Percentiles rank a stretch among this genome's conserved stretches.
phyloP scores from a whole-genome alignment of 2,329 filamentous ascomycete genomes.

The Pseudopithomyces chartarum region DNA sequence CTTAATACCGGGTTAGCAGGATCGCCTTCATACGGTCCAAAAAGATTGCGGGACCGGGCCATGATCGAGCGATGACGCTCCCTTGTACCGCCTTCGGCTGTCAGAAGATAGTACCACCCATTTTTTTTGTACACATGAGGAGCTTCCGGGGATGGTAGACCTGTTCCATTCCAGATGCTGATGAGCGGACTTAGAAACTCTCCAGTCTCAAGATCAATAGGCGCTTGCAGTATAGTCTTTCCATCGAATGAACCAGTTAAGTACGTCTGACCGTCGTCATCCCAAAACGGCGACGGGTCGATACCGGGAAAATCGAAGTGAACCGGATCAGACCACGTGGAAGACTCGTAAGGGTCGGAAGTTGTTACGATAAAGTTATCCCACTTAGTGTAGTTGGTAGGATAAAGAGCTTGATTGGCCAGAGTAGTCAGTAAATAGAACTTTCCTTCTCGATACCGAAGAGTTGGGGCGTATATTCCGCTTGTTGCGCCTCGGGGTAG shows the following conservation, averaged over 20 bases:
- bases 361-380: conserved; percentile 42
- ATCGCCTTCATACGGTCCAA: conserved; percentile 45
- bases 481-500: conserved; percentile 21
- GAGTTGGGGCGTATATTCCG: conserved; percentile 45
- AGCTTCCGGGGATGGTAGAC: conserved; percentile 30
- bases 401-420: conserved; percentile 18
- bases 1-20: conserved; percentile 46
- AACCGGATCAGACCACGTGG: conserved; percentile 54
- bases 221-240: not conserved
- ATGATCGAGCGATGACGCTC: conserved; percentile 43
- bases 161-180: conserved; percentile 41
- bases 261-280: conserved; percentile 51
- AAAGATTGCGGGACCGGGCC: conserved; percentile 39
- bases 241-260: not conserved
- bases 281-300: conserved; percentile 61
- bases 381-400: conserved; percentile 41
- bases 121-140: conserved; percentile 46
- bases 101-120: conserved; percentile 37
- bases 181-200: conserved; percentile 10
- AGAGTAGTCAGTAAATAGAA: conserved; percentile 46
- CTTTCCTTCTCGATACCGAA: conserved; percentile 43
- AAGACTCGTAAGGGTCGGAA: conserved; percentile 33
- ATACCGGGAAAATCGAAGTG: conserved; percentile 57
- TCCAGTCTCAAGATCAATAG: conserved; percentile 34
- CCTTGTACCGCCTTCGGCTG: conserved; percentile 46